A percentile compares a stretch with the other conserved stretches of the same genome.
phyloP scores from a whole-genome alignment of 192 early-diverging fungal species.

The Spinellus fusiger region DNA sequence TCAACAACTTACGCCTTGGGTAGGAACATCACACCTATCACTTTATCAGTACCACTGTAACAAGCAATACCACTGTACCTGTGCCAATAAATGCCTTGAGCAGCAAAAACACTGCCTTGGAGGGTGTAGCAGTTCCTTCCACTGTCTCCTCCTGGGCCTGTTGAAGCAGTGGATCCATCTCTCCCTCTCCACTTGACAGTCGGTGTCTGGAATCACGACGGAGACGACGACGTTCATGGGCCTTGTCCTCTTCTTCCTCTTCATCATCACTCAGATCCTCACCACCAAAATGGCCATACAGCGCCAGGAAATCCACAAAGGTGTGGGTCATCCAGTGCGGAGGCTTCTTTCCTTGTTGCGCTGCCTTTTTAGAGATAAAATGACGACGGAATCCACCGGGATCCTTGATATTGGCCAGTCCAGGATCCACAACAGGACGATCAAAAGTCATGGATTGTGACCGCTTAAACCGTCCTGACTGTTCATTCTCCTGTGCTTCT shows the following conservation, averaged over 20 bases:
- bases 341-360: slow-evolving; percentile 57
- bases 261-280: slow-evolving; percentile 83
- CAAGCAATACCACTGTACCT: too few species aligned
- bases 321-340: slow-evolving; percentile 80
- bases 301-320: slow-evolving; percentile 90
- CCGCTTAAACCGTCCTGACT: slow-evolving; percentile 14
- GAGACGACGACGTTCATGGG: not conserved
- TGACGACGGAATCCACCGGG: slow-evolving; percentile 90
- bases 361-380: slow-evolving; percentile 73
- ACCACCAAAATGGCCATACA: slow-evolving; percentile 93
- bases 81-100: slow-evolving; percentile 82
- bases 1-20: slow-evolving; percentile 49
- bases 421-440: slow-evolving; percentile 38
- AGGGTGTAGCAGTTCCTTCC: slow-evolving; percentile 59
- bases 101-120: slow-evolving; percentile 71
- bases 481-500: slow-evolving; percentile 57
- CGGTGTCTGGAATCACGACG: not conserved
- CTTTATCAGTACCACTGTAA: too few species aligned
- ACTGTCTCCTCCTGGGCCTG: slow-evolving; percentile 24
- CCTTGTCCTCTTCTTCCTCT: slow-evolving; percentile 42
- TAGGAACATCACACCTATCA: slow-evolving; percentile 58
- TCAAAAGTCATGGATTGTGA: slow-evolving; percentile 50
- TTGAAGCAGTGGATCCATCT: slow-evolving; percentile 35
- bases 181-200: slow-evolving; percentile 7
- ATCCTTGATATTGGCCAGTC: slow-evolving; percentile 44